Percentiles rank a stretch among this genome's conserved stretches.
Evolutionary conservation across 2,329 filamentous ascomycete genomes (phyloP).

Genomic region (Myriosclerotinia curreyana): DNA sequence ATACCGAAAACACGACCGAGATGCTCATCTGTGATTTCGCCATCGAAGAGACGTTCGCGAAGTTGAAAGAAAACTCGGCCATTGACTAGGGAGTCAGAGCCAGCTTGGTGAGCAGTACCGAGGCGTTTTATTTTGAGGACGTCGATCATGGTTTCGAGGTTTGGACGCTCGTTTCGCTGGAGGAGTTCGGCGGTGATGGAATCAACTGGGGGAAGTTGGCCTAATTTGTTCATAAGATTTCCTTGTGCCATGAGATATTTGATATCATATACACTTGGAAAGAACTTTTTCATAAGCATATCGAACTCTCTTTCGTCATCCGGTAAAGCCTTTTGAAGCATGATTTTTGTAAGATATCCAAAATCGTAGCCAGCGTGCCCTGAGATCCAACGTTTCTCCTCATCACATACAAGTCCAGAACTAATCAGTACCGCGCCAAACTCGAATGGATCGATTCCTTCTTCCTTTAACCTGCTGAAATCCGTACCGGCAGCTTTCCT

Average conservation of each 20-base stretch:
- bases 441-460: slow-evolving; percentile 84
- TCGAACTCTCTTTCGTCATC: slow-evolving; percentile 90
- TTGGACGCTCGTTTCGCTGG: slow-evolving; percentile 84
- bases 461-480: slow-evolving; percentile 76
- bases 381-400: slow-evolving; percentile 91
- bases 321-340: slow-evolving; percentile 78
- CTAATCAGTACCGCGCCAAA: slow-evolving; percentile 89
- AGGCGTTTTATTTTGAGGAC: slow-evolving; percentile 86
- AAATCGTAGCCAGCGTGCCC: slow-evolving; percentile 99
- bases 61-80: slow-evolving; percentile 95
- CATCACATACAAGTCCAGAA: slow-evolving; percentile 83
- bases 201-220: slow-evolving; percentile 61
- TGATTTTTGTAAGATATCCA: slow-evolving; percentile 91
- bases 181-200: slow-evolving; percentile 69
- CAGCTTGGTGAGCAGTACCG: slow-evolving; percentile 86
- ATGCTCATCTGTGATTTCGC: slow-evolving; percentile 76
- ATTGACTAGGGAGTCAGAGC: slow-evolving; percentile 88
- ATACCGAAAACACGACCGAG: slow-evolving; percentile 91
- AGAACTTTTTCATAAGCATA: slow-evolving; percentile 84
- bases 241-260: slow-evolving; percentile 96
- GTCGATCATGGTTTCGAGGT: slow-evolving; percentile 89
- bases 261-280: slow-evolving; percentile 90
- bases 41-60: slow-evolving; percentile 81
- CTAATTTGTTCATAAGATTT: slow-evolving; percentile 63
- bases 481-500: slow-evolving; percentile 90